These are phyloP conservation scores for Chimonanthus praecox DNA, from an alignment of 164 flowering plant genomes.

Conservation along the genomic window DNA sequence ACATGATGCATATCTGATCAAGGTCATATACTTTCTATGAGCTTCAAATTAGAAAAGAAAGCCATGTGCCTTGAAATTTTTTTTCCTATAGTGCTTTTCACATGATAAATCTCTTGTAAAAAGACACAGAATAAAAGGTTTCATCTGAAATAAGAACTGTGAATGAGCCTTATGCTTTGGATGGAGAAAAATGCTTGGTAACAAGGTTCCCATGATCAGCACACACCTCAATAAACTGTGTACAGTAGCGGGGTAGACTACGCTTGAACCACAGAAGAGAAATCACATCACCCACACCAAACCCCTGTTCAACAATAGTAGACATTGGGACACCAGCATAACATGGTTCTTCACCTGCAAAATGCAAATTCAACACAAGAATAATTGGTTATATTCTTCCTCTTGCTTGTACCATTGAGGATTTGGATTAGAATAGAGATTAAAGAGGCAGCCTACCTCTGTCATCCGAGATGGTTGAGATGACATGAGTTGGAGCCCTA, in stretches of 20 bases:
- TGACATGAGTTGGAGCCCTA: conserved; percentile 95
- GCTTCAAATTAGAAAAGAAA: not conserved
- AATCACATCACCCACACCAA: conserved; percentile 90
- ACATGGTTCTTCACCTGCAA: conserved; percentile 85
- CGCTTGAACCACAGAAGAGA: conserved; percentile 96
- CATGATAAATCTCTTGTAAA: not conserved
- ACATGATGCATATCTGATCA: conserved; percentile 85
- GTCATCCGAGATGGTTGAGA: conserved; percentile 97
- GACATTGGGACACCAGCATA: conserved; percentile 97
- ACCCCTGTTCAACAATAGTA: conserved; percentile 79
- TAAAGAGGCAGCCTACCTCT: conserved; percentile 45
- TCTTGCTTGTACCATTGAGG: too few relatives aligned
- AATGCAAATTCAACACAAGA: conserved; percentile 25
- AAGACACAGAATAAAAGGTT: not conserved
- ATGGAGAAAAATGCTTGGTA: not conserved
- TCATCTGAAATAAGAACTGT: not conserved
- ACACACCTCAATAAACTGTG: conserved; percentile 77
- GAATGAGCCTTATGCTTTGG: not conserved
- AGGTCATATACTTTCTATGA: not conserved
- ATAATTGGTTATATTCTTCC: not conserved
- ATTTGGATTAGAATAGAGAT: not conserved
- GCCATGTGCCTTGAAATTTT: not conserved
- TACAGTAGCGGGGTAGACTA: conserved; percentile 92
- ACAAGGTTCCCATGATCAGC: not conserved
- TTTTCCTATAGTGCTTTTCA: not conserved